Evolutionary conservation across 2,329 filamentous ascomycete genomes (phyloP).

Genomic region (Bipolaris victoriae): DNA sequence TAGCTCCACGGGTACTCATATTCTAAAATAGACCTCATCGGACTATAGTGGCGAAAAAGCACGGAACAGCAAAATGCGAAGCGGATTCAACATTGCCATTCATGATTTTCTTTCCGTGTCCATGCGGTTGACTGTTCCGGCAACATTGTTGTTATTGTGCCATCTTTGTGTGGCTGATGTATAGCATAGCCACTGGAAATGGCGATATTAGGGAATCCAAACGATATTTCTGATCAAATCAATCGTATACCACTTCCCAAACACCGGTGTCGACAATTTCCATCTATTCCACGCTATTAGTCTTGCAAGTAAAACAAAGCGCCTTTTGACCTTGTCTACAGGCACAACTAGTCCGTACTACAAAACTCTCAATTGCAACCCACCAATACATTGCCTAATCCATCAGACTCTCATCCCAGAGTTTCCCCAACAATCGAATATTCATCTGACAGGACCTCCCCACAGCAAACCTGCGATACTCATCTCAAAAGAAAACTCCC

Average conservation of each 20-base stretch:
- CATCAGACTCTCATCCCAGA: too few relatives aligned
- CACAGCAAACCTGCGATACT: too few relatives aligned
- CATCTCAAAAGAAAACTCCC: too few relatives aligned
- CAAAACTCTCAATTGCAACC: too few relatives aligned
- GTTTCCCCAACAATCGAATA: too few relatives aligned
- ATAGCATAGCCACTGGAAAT: neutral
- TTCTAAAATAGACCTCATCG: slow-evolving; percentile 13
- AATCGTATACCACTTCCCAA: neutral
- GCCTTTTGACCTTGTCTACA: too few relatives aligned
- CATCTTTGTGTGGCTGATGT: neutral
- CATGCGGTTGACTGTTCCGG: neutral
- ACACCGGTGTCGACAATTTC: neutral
- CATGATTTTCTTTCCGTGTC: neutral
- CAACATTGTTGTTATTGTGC: neutral
- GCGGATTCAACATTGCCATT: neutral
- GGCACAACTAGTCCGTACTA: too few relatives aligned
- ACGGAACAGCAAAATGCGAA: neutral
- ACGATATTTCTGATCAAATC: too few relatives aligned
- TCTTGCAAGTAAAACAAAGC: too few relatives aligned
- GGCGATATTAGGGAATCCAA: too few relatives aligned
- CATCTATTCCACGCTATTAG: neutral
- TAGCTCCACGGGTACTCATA: slow-evolving; percentile 13
- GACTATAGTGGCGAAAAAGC: neutral
- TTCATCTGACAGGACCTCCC: too few relatives aligned
- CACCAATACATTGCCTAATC: too few relatives aligned